Conservation (phyloP, 2,329 filamentous ascomycete genomes). For the Colletotrichum orbiculare region DNA sequence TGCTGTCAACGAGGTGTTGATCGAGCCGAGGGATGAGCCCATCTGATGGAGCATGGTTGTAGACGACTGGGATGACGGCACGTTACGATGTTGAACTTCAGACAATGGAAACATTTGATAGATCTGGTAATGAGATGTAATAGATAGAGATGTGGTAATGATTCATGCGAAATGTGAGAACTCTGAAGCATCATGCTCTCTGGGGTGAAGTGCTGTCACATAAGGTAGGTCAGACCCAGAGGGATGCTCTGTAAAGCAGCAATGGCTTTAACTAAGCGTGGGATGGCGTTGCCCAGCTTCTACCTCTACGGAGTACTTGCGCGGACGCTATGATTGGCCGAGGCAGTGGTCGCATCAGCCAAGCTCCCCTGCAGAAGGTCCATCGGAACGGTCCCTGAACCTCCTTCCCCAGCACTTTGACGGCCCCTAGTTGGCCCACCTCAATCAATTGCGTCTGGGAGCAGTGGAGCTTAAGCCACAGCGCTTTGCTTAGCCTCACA, state of each 20-base stretch:
- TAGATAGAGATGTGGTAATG: too few species aligned
- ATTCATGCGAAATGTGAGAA: too few species aligned
- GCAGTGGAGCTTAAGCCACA: conserved; percentile 8
- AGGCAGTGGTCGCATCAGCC: background rate
- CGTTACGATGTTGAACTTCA: background rate
- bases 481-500: background rate
- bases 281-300: too few species aligned
- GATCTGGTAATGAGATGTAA: too few species aligned
- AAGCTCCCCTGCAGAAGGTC: conserved; percentile 22
- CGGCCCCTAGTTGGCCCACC: background rate
- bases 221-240: too few species aligned
- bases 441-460: background rate
- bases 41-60: conserved; percentile 56
- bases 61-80: too few species aligned
- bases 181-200: too few species aligned
- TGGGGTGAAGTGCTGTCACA: too few species aligned
- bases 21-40: conserved; percentile 81
- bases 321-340: conserved; percentile 8
- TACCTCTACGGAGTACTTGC: background rate
- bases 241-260: conserved; percentile 15
- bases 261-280: too few species aligned
- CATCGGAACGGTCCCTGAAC: conserved; percentile 17
- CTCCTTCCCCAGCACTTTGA: conserved; percentile 1
- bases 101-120: background rate
- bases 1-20: conserved; percentile 82